Percentiles rank a stretch among this genome's conserved stretches.
Evolutionary conservation across 2,329 filamentous ascomycete genomes (phyloP).

Genomic region (Fusarium udum): DNA sequence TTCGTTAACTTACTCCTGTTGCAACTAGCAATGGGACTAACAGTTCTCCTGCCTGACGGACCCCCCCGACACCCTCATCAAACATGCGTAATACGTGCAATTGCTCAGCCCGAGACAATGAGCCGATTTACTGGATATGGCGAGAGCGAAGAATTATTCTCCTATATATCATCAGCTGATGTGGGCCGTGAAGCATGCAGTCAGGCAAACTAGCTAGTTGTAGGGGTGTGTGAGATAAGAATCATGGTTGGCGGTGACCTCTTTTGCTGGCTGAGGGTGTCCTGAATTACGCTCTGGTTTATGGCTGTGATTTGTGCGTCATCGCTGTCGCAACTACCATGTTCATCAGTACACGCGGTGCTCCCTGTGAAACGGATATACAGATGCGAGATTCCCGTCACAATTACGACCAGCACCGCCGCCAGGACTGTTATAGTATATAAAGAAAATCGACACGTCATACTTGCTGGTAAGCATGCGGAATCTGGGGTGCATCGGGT

Average conservation of each 20-base stretch:
- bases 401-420: accelerated
- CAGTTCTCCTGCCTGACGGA: conserved; percentile 53
- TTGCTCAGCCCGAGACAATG: conserved; percentile 75
- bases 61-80: conserved; percentile 67
- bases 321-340: no score
- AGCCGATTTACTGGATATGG: conserved; percentile 71
- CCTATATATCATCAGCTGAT: conserved; percentile 41
- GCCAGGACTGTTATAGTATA: background rate
- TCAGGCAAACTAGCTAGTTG: no score
- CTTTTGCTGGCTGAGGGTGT: no score
- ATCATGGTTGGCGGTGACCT: no score
- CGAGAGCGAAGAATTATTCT: conserved; percentile 68
- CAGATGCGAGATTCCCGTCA: background rate
- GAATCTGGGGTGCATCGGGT: accelerated
- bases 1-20: no score
- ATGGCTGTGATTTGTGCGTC: no score
- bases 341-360: no score
- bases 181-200: no score
- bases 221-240: no score
- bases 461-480: background rate
- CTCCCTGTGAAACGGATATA: no score
- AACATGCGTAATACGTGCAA: conserved; percentile 72
- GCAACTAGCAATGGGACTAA: no score
- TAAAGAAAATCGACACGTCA: background rate
- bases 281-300: no score